Conservation (phyloP, 176 grass and related monocot species). For the Phragmites australis region DNA sequence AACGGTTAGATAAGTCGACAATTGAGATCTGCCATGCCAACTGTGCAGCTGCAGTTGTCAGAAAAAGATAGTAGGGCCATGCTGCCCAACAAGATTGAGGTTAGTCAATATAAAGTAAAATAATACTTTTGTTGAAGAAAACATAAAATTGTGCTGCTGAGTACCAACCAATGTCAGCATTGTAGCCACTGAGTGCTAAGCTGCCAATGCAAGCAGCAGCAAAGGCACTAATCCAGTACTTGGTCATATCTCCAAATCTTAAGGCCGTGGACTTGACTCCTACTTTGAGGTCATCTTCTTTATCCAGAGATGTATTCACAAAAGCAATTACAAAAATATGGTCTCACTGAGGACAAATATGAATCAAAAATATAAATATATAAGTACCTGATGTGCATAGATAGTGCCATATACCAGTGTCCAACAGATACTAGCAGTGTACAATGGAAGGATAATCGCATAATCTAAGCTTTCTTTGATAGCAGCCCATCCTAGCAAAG, state of each 20-base stretch:
- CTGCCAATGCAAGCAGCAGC: constrained; percentile 50
- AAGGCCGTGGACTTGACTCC: constrained; percentile 81
- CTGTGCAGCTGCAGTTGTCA: constrained; percentile 54
- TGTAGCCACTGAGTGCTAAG: constrained; percentile 61
- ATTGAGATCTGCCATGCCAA: constrained; percentile 67
- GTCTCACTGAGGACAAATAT: no score
- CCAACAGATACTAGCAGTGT: constrained; percentile 72
- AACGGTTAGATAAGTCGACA: constrained; percentile 59
- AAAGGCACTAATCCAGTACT: constrained; percentile 69
- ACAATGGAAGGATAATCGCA: constrained; percentile 63
- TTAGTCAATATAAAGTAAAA: constrained; percentile 20
- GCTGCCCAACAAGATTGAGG: constrained; percentile 47
- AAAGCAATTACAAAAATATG: not conserved
- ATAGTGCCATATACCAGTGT: constrained; percentile 82
- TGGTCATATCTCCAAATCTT: constrained; percentile 65
- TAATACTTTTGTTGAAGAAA: not conserved
- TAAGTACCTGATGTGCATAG: constrained; percentile 80
- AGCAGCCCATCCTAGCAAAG: constrained; percentile 70
- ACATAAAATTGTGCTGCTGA: not conserved
- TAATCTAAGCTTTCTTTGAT: constrained; percentile 64
- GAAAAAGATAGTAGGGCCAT: constrained; percentile 70
- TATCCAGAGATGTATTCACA: constrained; percentile 48
- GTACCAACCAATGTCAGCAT: constrained; percentile 66
- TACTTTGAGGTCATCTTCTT: constrained; percentile 73
- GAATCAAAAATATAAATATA: not conserved